Base-by-base conservation (phyloP, 2,329 filamentous ascomycete genomes). In the Trichophyton simii region DNA sequence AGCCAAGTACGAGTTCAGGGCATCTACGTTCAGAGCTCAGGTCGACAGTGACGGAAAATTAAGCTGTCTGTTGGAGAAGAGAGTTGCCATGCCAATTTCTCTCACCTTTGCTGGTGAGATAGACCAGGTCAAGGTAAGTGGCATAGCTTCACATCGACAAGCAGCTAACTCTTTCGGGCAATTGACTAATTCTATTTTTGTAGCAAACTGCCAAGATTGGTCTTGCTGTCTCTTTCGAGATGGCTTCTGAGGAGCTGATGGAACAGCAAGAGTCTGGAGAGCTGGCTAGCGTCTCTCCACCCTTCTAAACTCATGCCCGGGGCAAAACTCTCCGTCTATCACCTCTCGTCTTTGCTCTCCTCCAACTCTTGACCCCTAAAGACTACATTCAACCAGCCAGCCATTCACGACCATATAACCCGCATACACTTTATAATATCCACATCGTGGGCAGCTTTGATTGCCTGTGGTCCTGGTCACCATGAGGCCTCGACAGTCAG, bases 1-100 rank as follows among this genome's bases (percentile, higher is more conserved):
- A 70, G 89, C 91, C 73, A 99, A 99, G 79, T 99, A 99, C 78
- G 92, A 96, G 75, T 99, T 99, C 84, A 85, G 89, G 72, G 89
- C 91, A 78, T 94, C 89, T 61, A 94, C 90, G 58, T 96, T 96
- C 85, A 86, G 92, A 67, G 94, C 92, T 52, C 94, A 99, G 79
- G 83, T 97, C 69, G 94, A 99, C 78, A 95, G 91, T 71, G 86
- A 89, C 73, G 94, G 94, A 74, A 96, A 95, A 80, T 82, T 99
- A 64, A 89, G 88, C 76, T 94, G 90, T 73, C 78, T 96, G 71
- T 79, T 97, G 68, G 94, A 99, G 82, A 97, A 96, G 85, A 87
- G 91, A 71, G 89, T 99, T 71, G 91, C 91, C 34, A 90, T 91
- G 66, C 88, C 91, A 31, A 91, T 99, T 63, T 88, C 87, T 74